phyloP scores from a whole-genome alignment of 2,329 filamentous ascomycete genomes.

The Aspergillus brunneoviolaceus region DNA sequence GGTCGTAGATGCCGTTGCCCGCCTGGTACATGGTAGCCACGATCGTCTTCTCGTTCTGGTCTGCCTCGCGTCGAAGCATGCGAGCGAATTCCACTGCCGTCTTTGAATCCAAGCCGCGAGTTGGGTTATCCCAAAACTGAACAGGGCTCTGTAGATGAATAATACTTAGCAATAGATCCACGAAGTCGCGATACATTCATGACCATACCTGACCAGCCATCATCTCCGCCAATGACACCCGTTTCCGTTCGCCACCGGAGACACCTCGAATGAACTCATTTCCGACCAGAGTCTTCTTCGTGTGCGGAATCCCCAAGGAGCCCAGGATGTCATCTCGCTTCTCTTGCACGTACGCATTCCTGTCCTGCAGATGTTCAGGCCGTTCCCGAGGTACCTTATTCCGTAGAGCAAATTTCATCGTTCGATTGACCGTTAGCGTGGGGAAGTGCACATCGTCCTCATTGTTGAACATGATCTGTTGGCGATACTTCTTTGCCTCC shows the following conservation, averaged over 20 bases:
- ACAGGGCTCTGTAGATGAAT: slow-evolving; percentile 43
- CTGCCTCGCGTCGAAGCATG: slow-evolving; percentile 59
- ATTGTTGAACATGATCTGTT: slow-evolving; percentile 66
- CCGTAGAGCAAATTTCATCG: slow-evolving; percentile 68
- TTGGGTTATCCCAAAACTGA: slow-evolving; percentile 67
- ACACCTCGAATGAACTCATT: slow-evolving; percentile 66
- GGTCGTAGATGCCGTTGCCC: slow-evolving; percentile 65
- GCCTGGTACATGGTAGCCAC: slow-evolving; percentile 68
- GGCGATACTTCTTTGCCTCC: slow-evolving; percentile 43
- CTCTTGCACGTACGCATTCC: slow-evolving; percentile 31
- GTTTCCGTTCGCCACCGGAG: slow-evolving; percentile 66
- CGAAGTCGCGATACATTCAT: not conserved
- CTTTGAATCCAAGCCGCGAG: slow-evolving; percentile 63
- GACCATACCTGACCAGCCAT: slow-evolving; percentile 51
- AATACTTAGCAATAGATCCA: not conserved
- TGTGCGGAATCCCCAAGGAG: slow-evolving; percentile 47
- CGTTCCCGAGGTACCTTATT: slow-evolving; percentile 40
- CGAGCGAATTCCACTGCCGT: slow-evolving; percentile 61
- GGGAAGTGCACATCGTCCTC: slow-evolving; percentile 75
- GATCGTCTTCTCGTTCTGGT: slow-evolving; percentile 57
- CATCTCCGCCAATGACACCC: slow-evolving; percentile 64
- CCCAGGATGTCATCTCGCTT: slow-evolving; percentile 34
- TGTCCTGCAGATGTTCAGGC: slow-evolving; percentile 23
- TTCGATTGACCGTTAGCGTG: slow-evolving; percentile 70
- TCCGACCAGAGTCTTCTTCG: slow-evolving; percentile 63